A percentile compares a stretch with the other conserved stretches of the same genome.
Conservation (phyloP, 441 rosid species). For the Mallotus japonicus region DNA sequence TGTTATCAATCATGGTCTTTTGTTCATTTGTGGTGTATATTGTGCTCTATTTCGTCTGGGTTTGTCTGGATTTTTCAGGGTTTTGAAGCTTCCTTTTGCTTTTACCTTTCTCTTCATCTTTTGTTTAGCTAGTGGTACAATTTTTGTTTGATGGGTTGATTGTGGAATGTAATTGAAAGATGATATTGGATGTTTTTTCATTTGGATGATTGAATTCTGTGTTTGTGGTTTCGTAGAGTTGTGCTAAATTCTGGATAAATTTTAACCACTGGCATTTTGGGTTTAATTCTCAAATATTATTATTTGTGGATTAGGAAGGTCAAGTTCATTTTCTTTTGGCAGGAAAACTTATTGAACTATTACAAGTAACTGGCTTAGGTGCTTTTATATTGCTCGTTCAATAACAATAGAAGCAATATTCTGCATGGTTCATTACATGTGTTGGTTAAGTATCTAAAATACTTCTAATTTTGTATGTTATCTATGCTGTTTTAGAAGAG, state of each 20-base stretch:
- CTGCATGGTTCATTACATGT: neutral
- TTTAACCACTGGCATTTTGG: neutral
- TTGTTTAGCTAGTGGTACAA: conserved; percentile 3
- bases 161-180: neutral
- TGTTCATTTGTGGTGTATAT: conserved; percentile 12
- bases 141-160: conserved; percentile 4
- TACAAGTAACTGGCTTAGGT: neutral
- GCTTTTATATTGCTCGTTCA: conserved; percentile 2
- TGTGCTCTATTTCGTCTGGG: conserved; percentile 26
- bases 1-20: conserved; percentile 22
- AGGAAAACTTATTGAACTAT: neutral
- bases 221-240: neutral
- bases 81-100: conserved; percentile 15
- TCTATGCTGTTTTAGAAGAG: conserved; percentile 28
- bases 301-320: neutral
- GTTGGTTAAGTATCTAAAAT: conserved; percentile 16
- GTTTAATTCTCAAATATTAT: neutral
- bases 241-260: neutral
- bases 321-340: neutral
- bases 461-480: conserved; percentile 22
- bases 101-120: conserved; percentile 1
- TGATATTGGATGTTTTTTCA: neutral
- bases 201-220: neutral
- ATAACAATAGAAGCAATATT: neutral
- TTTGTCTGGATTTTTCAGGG: conserved; percentile 25